phyloP scores from a whole-genome alignment of 805 yeast genomes.

The Candida maltosa region DNA sequence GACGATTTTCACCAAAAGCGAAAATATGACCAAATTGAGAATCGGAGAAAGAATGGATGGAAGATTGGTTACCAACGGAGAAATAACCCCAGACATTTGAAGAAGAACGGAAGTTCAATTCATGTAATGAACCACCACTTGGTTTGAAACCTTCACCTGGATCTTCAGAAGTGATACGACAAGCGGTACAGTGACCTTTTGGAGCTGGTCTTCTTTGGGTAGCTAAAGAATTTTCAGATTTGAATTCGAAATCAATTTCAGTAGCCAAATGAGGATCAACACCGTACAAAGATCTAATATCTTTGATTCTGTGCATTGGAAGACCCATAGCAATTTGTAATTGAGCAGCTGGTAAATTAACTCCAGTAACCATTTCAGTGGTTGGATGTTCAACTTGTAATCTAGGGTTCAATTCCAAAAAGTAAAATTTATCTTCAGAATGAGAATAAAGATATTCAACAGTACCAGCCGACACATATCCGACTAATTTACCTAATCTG shows the following conservation, averaged over 20 bases:
- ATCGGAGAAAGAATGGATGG: slow-evolving; percentile 96
- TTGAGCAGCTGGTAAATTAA: slow-evolving; percentile 97
- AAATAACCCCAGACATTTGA: slow-evolving; percentile 99
- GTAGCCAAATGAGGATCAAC: slow-evolving; percentile 93
- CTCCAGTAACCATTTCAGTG: slow-evolving; percentile 99
- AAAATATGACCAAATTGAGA: slow-evolving; percentile 99
- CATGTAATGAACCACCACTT: slow-evolving; percentile 94
- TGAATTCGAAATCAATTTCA: slow-evolving; percentile 86
- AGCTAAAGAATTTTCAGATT: slow-evolving; percentile 62
- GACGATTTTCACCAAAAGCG: slow-evolving; percentile 98
- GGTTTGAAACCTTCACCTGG: slow-evolving; percentile 99
- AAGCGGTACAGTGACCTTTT: slow-evolving; percentile 98
- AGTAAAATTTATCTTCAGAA: slow-evolving; percentile 91
- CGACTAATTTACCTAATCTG: slow-evolving; percentile 92
- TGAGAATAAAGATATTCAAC: slow-evolving; percentile 96
- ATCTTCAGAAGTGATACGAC: slow-evolving; percentile 98
- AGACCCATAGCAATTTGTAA: slow-evolving; percentile 99
- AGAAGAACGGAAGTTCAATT: slow-evolving; percentile 92
- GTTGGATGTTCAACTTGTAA: slow-evolving; percentile 99
- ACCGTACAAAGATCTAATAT: slow-evolving; percentile 89
- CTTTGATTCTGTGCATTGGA: slow-evolving; percentile 91
- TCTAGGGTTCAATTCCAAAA: slow-evolving; percentile 96
- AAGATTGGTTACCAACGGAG: slow-evolving; percentile 93
- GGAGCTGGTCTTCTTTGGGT: slow-evolving; percentile 92
- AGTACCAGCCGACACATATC: slow-evolving; percentile 98